These are phyloP conservation scores for Diplodia intermedia DNA, from an alignment of 2,329 filamentous ascomycete genomes.

Conservation along the genomic window DNA sequence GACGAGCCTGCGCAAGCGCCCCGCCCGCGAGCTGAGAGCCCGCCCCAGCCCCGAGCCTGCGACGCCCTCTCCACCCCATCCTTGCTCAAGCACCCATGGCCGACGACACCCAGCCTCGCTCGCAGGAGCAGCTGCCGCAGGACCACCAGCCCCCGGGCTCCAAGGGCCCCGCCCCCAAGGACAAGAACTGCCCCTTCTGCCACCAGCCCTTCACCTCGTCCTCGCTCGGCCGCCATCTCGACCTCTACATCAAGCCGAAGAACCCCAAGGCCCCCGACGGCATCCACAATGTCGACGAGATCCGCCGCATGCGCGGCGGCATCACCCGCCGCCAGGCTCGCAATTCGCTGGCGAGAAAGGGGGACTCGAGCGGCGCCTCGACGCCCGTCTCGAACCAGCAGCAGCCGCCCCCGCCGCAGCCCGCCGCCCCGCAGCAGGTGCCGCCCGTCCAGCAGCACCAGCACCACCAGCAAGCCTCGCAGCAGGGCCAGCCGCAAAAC, in stretches of 20 bases:
- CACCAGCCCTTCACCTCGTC: conserved; percentile 90
- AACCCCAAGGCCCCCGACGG: conserved; percentile 89
- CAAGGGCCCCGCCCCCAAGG: conserved; percentile 69
- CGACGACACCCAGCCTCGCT: conserved; percentile 50
- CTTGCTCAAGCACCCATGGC: conserved; percentile 37
- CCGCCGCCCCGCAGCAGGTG: conserved; percentile 37
- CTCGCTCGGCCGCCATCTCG: conserved; percentile 89
- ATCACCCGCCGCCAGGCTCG: conserved; percentile 88
- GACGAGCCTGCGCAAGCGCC: not conserved
- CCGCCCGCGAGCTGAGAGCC: not conserved
- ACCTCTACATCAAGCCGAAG: conserved; percentile 91
- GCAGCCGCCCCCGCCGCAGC: conserved; percentile 34
- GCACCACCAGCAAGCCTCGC: conserved; percentile 34
- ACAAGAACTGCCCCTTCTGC: conserved; percentile 89
- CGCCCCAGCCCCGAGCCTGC: not conserved
- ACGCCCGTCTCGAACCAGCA: conserved; percentile 50
- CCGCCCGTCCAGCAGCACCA: conserved; percentile 39
- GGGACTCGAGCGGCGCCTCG: conserved; percentile 64
- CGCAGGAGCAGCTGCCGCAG: conserved; percentile 41
- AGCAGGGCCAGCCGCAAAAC: conserved; percentile 36
- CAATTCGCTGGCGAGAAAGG: conserved; percentile 65
- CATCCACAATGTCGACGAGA: conserved; percentile 88
- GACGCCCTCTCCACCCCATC: conserved; percentile 21
- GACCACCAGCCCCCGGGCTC: conserved; percentile 38
- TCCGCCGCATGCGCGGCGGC: conserved; percentile 78